phyloP scores from a whole-genome alignment of 495 filamentous ascomycete species.

The Talaromyces thailandensis region DNA sequence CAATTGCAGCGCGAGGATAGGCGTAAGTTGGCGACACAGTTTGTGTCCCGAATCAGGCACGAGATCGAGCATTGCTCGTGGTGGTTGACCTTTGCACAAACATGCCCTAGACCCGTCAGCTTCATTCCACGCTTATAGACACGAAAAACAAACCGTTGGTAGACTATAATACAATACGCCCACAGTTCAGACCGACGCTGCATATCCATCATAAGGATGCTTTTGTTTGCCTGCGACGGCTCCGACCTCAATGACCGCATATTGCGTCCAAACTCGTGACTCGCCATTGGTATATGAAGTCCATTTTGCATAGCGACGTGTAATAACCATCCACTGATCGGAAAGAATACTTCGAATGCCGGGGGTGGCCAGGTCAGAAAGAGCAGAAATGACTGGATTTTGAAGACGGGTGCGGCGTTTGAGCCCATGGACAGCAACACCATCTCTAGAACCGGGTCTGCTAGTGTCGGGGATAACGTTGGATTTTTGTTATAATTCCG shows the following conservation, averaged over 20 bases:
- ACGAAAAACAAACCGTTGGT: conserved; percentile 22
- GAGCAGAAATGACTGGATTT: conserved; percentile 38
- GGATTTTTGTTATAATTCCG: conserved; percentile 28
- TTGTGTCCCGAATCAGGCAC: conserved; percentile 26
- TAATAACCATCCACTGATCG: conserved; percentile 30
- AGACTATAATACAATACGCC: conserved; percentile 33
- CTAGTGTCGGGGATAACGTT: conserved; percentile 29
- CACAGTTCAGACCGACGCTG: conserved; percentile 25
- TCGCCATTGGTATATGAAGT: conserved; percentile 35
- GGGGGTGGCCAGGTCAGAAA: conserved; percentile 43
- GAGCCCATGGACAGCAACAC: conserved; percentile 31
- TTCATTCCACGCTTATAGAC: not conserved
- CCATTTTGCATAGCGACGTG: conserved; percentile 44
- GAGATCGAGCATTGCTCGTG: conserved; percentile 21
- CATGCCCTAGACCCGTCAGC: conserved; percentile 18
- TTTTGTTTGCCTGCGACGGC: conserved; percentile 16
- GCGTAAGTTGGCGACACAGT: conserved; percentile 22
- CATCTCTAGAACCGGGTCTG: conserved; percentile 33
- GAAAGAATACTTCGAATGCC: conserved; percentile 34
- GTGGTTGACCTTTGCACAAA: conserved; percentile 28
- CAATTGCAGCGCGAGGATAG: conserved; percentile 22
- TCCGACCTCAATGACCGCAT: conserved; percentile 15
- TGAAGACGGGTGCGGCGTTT: conserved; percentile 30
- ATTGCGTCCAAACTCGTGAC: conserved; percentile 31
- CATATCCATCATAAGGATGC: conserved; percentile 16